A percentile compares a stretch with the other conserved stretches of the same genome.
Evolutionary conservation across 441 rosid genomes (phyloP).

Genomic region (Euphorbia schlechtendalii): DNA sequence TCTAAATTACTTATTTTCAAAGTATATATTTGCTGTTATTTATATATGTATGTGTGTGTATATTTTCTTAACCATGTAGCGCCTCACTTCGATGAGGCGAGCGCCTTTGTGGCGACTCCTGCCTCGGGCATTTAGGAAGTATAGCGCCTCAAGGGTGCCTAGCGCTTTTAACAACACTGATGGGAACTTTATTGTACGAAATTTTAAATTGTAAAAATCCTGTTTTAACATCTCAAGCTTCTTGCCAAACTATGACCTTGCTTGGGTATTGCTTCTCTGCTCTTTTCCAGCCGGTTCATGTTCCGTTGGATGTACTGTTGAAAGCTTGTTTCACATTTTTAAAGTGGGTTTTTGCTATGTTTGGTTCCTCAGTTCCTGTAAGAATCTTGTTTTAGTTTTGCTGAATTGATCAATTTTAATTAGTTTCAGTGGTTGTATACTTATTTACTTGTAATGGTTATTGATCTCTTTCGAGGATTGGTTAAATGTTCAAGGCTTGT

Average conservation of each 20-base stretch:
- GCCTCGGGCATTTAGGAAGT: too few relatives aligned
- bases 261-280: neutral
- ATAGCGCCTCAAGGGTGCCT: too few relatives aligned
- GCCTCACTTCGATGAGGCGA: too few relatives aligned
- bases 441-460: neutral
- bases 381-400: neutral
- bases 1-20: too few relatives aligned
- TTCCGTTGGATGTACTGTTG: neutral
- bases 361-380: neutral
- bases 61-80: too few relatives aligned
- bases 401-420: neutral
- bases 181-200: too few relatives aligned
- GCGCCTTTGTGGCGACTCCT: too few relatives aligned
- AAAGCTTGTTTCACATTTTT: too few relatives aligned
- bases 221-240: neutral
- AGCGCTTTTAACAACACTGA: too few relatives aligned
- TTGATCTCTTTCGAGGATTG: neutral
- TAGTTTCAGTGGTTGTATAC: neutral
- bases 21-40: too few relatives aligned
- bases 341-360: neutral
- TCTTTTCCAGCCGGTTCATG: neutral
- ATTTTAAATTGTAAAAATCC: neutral
- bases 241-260: neutral
- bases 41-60: too few relatives aligned
- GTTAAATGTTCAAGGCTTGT: conserved; percentile 1